Base-by-base conservation (phyloP, 441 rosid genomes). In the Capsella rubella region DNA sequence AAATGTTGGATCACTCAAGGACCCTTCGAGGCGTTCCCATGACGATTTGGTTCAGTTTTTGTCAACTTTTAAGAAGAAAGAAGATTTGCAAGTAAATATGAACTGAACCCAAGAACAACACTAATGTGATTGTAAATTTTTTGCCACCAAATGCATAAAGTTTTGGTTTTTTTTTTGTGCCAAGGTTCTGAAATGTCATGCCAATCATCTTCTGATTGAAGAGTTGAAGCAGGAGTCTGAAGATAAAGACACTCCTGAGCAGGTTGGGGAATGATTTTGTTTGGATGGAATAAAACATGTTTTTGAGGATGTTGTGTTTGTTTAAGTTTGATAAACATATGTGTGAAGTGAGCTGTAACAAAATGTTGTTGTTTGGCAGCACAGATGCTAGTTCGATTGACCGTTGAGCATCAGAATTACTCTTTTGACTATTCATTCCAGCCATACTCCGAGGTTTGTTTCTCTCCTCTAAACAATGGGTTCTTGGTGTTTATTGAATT, bases 341-440 rank as follows among this genome's bases (percentile, higher is more conserved):
- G 46, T 43, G 15, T 45, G 18, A 14, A 45, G 49, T 45, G 49
- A 45, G 72, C 46, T 34, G 21, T 5, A 6, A 57, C 3, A 6
- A 57, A 43, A 21, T 42, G 47, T 42, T 57, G 28, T 70, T 79
- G 75, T 88, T 88, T 84, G 96, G 83, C 79, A 61, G 80, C 80
- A 79, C 92, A 87, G 98, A 84, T 80, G 80, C 81, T 92, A 63
- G 90, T 92, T 13, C 82, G 86, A 57, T 80, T 73, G 72, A 92
- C 96, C 37, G 50, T 89, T 51, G 88, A 87, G 73, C 91, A 90
- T 74, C 93, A 92, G 0, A 74, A 28, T 50, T 89, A 84, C 70
- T 64, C 81, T 9, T 16, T 77, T 9, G 87, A 85, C 67, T 92
- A 84, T 79, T 50, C 81, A 12, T 86, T 89, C 78, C 83, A 89